phyloP scores from a whole-genome alignment of 192 early-diverging fungal species.

The Coemansia sp. region DNA sequence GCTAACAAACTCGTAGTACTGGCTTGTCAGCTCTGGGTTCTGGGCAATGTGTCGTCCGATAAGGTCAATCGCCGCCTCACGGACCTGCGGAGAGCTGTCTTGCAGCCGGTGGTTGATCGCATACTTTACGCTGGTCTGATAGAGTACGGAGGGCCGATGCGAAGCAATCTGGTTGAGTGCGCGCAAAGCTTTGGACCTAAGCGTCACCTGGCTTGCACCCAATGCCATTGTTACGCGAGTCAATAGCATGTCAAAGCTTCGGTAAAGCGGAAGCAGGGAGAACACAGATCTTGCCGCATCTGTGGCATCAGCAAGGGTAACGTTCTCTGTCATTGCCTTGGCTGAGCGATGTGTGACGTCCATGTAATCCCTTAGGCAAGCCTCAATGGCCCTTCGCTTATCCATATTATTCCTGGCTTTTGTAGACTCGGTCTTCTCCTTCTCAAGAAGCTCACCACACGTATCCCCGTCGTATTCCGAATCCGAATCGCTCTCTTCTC shows the following conservation, averaged over 20 bases:
- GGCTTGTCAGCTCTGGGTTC: constrained; percentile 61
- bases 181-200: constrained; percentile 76
- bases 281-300: constrained; percentile 52
- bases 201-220: constrained; percentile 64
- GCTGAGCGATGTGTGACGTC: constrained; percentile 42
- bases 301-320: constrained; percentile 18
- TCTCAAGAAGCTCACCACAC: background rate
- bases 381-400: constrained; percentile 35
- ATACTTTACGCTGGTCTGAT: constrained; percentile 61
- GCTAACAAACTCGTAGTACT: constrained; percentile 81
- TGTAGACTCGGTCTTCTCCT: background rate
- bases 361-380: constrained; percentile 39
- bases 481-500: constrained; percentile 4
- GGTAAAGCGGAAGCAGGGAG: constrained; percentile 60
- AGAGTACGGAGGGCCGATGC: constrained; percentile 65
- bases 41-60: constrained; percentile 77
- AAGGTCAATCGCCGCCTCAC: constrained; percentile 89
- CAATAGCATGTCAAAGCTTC: constrained; percentile 71
- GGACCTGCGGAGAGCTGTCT: constrained; percentile 80
- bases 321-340: constrained; percentile 19
- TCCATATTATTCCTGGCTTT: constrained; percentile 9
- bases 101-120: constrained; percentile 75
- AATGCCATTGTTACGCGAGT: constrained; percentile 64
- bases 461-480: constrained; percentile 5
- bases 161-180: constrained; percentile 75